Conservation (phyloP, 176 grass and related monocot genomes). For the Musa acuminata region DNA sequence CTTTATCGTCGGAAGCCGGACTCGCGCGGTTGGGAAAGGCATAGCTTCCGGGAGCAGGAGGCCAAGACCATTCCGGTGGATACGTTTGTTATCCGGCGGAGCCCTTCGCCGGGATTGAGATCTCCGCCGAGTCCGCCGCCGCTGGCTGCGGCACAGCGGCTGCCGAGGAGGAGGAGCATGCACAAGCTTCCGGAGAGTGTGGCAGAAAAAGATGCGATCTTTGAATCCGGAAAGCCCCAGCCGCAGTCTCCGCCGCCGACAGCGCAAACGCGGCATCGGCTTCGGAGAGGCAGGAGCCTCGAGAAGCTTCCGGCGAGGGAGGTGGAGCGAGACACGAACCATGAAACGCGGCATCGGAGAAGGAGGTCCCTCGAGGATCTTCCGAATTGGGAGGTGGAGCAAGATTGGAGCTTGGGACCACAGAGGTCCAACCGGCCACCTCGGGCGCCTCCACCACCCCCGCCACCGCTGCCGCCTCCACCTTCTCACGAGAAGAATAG, state of each 20-base stretch:
- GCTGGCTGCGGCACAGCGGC: not conserved
- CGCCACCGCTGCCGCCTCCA: slow-evolving; percentile 29
- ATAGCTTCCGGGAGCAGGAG: not conserved
- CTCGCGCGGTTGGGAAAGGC: not conserved
- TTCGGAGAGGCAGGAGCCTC: not conserved
- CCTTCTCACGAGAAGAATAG: slow-evolving; percentile 29
- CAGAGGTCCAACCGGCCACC: slow-evolving; percentile 9
- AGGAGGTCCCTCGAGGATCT: slow-evolving; percentile 32
- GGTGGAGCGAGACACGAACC: not conserved
- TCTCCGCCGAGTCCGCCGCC: not conserved
- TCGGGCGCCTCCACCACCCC: slow-evolving; percentile 27
- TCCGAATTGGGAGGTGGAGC: slow-evolving; percentile 2
- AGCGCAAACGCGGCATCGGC: not conserved
- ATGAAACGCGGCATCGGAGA: not conserved
- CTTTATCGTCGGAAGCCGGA: slow-evolving; percentile 42
- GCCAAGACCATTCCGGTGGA: slow-evolving; percentile 52
- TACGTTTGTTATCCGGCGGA: slow-evolving; percentile 41
- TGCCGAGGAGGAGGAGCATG: slow-evolving; percentile 4
- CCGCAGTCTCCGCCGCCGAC: not conserved
- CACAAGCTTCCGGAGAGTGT: slow-evolving; percentile 1
- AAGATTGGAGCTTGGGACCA: slow-evolving; percentile 6
- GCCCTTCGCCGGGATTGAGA: slow-evolving; percentile 3
- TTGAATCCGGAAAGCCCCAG: not conserved
- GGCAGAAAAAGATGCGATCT: not conserved
- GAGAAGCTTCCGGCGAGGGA: not conserved